A percentile compares a stretch with the other conserved stretches of the same genome.
Evolutionary conservation across 2,329 filamentous ascomycete species (phyloP).

Genomic region (Acrodontium crateriforme): DNA sequence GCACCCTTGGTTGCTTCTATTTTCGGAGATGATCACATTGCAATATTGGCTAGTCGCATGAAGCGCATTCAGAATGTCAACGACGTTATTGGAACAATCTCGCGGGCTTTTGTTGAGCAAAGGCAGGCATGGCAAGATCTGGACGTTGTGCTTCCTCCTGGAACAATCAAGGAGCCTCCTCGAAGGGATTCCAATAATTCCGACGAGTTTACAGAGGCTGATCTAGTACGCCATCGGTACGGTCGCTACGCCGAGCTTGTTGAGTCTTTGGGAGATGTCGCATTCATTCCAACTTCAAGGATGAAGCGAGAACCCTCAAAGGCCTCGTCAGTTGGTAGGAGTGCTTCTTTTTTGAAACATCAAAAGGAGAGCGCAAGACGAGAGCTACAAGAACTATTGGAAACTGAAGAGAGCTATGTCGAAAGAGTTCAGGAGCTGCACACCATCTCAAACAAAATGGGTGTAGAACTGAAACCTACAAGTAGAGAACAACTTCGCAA

Average conservation of each 20-base stretch:
- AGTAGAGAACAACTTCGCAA: constrained; percentile 57
- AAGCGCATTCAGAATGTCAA: constrained; percentile 62
- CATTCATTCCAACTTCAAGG: constrained; percentile 76
- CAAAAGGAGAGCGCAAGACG: constrained; percentile 76
- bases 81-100: constrained; percentile 59
- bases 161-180: constrained; percentile 41
- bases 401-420: constrained; percentile 91
- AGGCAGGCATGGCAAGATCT: constrained; percentile 74
- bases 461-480: constrained; percentile 62
- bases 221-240: constrained; percentile 49
- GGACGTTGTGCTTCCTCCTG: constrained; percentile 71
- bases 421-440: constrained; percentile 53
- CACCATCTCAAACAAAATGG: constrained; percentile 68
- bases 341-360: constrained; percentile 60
- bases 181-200: constrained; percentile 10
- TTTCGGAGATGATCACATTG: constrained; percentile 86
- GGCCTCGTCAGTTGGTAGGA: constrained; percentile 65
- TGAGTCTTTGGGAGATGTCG: constrained; percentile 64
- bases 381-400: constrained; percentile 79
- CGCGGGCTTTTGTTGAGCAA: constrained; percentile 65
- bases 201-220: constrained; percentile 17
- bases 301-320: constrained; percentile 77
- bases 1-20: constrained; percentile 47
- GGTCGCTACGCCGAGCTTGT: constrained; percentile 65
- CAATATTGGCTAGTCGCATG: constrained; percentile 77